These are phyloP conservation scores for Malassezia arunalokei DNA, from an alignment of 1,284 basidiomycete genomes.

Conservation along the genomic window DNA sequence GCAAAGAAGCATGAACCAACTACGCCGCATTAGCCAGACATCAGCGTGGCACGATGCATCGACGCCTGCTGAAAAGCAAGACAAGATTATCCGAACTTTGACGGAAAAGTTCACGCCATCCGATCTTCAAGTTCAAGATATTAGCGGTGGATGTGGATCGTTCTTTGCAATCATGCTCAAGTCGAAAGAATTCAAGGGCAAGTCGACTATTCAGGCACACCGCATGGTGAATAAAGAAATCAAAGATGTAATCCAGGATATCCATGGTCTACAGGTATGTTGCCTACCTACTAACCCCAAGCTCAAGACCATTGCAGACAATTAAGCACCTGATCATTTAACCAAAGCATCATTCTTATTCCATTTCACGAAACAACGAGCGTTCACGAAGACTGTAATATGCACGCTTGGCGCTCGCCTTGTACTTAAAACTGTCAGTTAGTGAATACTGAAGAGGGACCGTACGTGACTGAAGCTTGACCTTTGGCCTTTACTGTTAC, in stretches of 20 bases:
- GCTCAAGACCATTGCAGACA: no score
- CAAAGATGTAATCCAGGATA: conserved; percentile 77
- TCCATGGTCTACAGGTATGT: conserved; percentile 84
- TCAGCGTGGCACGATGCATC: neutral
- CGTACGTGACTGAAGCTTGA: no score
- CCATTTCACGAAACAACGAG: no score
- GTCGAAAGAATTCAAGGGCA: conserved; percentile 69
- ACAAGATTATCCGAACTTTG: conserved; percentile 7
- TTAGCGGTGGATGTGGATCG: conserved; percentile 64
- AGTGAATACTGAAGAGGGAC: no score
- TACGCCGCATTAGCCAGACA: neutral
- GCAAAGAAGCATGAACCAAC: no score
- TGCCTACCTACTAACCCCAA: no score
- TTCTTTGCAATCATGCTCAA: conserved; percentile 90
- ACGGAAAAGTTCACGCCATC: conserved; percentile 54
- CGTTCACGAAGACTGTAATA: no score
- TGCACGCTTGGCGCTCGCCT: no score
- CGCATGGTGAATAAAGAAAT: conserved; percentile 73
- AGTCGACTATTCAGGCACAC: conserved; percentile 85
- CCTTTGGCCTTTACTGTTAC: no score
- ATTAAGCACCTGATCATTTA: no score
- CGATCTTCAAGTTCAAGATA: conserved; percentile 37
- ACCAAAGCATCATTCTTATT: no score
- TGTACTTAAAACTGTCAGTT: no score
- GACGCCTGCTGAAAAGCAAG: conserved; percentile 4